phyloP scores from a whole-genome alignment of 352 stramenopile genomes.

The Globisporangium sylvaticum region DNA sequence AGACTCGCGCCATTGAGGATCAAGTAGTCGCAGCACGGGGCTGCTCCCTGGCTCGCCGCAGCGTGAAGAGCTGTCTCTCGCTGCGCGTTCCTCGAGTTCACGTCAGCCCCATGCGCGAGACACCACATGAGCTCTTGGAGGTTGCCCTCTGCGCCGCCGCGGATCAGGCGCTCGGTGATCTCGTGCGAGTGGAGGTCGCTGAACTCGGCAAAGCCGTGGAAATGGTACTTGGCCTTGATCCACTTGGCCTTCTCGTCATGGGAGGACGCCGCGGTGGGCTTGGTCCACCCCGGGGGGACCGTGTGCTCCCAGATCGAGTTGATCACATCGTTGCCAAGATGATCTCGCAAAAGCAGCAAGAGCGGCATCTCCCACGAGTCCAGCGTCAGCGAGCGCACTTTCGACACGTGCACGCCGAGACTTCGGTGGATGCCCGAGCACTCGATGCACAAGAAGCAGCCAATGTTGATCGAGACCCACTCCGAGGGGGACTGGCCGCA shows the following conservation, averaged over 20 bases:
- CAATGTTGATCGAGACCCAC: constrained; percentile 97
- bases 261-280: constrained; percentile 37
- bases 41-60: constrained; percentile 31
- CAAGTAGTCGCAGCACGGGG: constrained; percentile 69
- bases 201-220: constrained; percentile 58
- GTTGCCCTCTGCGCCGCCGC: constrained; percentile 31
- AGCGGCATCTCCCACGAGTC: constrained; percentile 88
- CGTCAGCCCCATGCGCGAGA: constrained; percentile 74
- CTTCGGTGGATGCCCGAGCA: constrained; percentile 96
- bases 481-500: constrained; percentile 82
- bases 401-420: constrained; percentile 96
- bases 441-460: constrained; percentile 95
- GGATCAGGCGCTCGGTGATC: constrained; percentile 45
- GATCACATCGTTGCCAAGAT: constrained; percentile 65
- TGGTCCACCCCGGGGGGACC: constrained; percentile 47
- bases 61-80: constrained; percentile 61
- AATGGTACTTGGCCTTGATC: constrained; percentile 86
- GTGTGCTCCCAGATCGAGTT: constrained; percentile 71
- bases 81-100: constrained; percentile 51
- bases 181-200: constrained; percentile 23
- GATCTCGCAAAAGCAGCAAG: constrained; percentile 53
- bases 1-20: constrained; percentile 78
- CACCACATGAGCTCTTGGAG: constrained; percentile 72
- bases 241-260: constrained; percentile 75
- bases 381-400: constrained; percentile 90